Conservation (phyloP, 2,329 filamentous ascomycete genomes). For the Chaetomium sp. region DNA sequence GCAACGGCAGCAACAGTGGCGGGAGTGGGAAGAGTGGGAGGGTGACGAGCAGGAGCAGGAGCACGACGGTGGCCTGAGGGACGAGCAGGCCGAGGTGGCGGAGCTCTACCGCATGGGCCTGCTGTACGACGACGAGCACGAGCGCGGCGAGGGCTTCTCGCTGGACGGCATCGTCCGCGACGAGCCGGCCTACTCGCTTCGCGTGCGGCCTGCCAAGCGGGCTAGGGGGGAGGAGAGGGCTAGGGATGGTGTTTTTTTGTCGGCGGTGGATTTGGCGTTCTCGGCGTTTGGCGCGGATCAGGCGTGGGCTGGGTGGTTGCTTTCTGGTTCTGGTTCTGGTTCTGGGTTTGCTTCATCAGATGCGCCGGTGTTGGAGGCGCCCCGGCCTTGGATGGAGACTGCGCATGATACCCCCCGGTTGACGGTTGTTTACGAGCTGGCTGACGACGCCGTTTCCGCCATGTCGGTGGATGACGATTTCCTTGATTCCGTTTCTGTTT, state of each 20-base stretch:
- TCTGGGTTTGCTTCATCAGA: not conserved
- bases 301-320: slow-evolving; percentile 44
- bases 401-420: slow-evolving; percentile 37
- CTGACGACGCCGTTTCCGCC: slow-evolving; percentile 37
- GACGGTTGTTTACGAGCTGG: slow-evolving; percentile 47
- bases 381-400: not conserved
- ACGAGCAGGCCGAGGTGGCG: slow-evolving; percentile 34
- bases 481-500: slow-evolving; percentile 15
- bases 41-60: not conserved
- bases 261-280: slow-evolving; percentile 47
- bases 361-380: not conserved
- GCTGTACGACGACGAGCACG: slow-evolving; percentile 48
- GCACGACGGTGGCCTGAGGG: not conserved
- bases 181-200: slow-evolving; percentile 44
- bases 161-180: slow-evolving; percentile 45
- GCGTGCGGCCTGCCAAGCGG: slow-evolving; percentile 40
- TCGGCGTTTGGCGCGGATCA: slow-evolving; percentile 47
- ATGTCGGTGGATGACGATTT: slow-evolving; percentile 29
- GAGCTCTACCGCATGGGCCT: slow-evolving; percentile 50
- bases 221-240: not conserved
- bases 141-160: slow-evolving; percentile 42
- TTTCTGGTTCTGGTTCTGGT: slow-evolving; percentile 22
- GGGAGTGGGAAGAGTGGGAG: not conserved
- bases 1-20: not conserved
- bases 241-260: slow-evolving; percentile 31